A percentile compares a stretch with the other conserved stretches of the same genome.
Conservation (phyloP, 345 rosid genomes). For the Cardamine chenopodiifolia region DNA sequence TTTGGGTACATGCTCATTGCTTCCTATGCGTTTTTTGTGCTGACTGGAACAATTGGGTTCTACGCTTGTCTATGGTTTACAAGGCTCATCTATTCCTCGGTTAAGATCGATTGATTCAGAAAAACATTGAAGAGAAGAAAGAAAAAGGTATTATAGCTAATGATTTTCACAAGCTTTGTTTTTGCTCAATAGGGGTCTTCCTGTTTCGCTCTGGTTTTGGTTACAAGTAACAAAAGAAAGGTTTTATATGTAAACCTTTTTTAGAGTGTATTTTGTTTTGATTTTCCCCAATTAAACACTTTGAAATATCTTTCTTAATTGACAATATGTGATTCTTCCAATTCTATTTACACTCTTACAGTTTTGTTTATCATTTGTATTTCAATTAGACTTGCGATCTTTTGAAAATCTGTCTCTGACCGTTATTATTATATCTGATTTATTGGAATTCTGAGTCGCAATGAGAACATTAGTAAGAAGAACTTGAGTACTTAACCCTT, state of each 20-base stretch:
- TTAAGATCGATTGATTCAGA: conserved; percentile 62
- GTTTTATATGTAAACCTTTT: conserved; percentile 27
- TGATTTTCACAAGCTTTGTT: conserved; percentile 28
- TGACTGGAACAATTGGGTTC: conserved; percentile 76
- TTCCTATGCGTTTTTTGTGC: conserved; percentile 67
- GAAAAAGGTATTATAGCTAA: conserved; percentile 30
- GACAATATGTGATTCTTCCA: conserved; percentile 35
- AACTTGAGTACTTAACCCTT: conserved; percentile 6
- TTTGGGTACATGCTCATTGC: conserved; percentile 82
- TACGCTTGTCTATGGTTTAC: conserved; percentile 86
- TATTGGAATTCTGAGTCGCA: not conserved
- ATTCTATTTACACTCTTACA: conserved; percentile 6
- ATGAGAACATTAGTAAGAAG: conserved; percentile 1
- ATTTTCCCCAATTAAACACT: conserved; percentile 22
- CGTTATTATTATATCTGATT: not conserved
- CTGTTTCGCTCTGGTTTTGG: conserved; percentile 33
- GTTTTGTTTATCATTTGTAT: not conserved
- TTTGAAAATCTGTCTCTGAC: not conserved
- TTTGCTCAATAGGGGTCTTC: conserved; percentile 26
- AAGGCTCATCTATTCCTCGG: conserved; percentile 80
- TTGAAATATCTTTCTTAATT: conserved; percentile 20
- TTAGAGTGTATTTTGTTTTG: conserved; percentile 30
- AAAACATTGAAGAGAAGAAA: conserved; percentile 16
- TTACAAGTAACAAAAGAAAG: conserved; percentile 32
- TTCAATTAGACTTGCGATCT: not conserved